Percentiles rank a stretch among this genome's conserved stretches.
These are phyloP conservation scores for Gastrolobium bilobum DNA, from an alignment of 306 rosid genomes.

Conservation along the genomic window DNA sequence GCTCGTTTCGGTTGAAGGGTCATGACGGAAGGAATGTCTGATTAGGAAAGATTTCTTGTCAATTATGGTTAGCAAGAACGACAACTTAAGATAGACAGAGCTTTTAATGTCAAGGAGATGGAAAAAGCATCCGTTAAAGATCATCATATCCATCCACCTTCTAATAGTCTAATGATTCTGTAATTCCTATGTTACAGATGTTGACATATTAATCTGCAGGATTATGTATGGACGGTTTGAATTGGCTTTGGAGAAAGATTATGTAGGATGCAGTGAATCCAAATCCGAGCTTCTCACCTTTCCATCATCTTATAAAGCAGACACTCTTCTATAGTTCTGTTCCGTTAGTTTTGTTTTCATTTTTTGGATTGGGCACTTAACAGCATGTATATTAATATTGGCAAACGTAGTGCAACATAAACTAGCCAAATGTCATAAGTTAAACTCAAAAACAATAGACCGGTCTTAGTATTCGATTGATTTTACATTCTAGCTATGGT, in stretches of 20 bases:
- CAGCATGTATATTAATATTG: not conserved
- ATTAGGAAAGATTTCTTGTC: conserved; percentile 18
- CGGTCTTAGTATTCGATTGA: not conserved
- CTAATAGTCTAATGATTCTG: not conserved
- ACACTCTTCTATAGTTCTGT: not conserved
- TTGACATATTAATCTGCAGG: conserved; percentile 23
- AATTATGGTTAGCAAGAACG: not conserved
- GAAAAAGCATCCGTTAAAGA: not conserved
- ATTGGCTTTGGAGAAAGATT: conserved; percentile 25
- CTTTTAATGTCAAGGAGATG: not conserved
- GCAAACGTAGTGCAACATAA: not conserved
- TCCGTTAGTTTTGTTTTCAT: not conserved
- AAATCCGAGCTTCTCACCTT: not conserved
- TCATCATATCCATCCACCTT: not conserved
- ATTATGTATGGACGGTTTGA: not conserved
- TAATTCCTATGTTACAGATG: not conserved
- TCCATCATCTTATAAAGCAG: not conserved
- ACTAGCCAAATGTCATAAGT: not conserved
- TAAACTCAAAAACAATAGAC: not conserved
- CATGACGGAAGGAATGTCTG: not conserved
- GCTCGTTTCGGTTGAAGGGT: not conserved
- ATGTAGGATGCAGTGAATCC: conserved; percentile 24
- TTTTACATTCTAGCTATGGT: no score
- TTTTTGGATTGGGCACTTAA: not conserved
- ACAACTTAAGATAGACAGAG: not conserved